Conservation (phyloP, 345 rosid species). For the Eucalyptus cladocalyx region DNA sequence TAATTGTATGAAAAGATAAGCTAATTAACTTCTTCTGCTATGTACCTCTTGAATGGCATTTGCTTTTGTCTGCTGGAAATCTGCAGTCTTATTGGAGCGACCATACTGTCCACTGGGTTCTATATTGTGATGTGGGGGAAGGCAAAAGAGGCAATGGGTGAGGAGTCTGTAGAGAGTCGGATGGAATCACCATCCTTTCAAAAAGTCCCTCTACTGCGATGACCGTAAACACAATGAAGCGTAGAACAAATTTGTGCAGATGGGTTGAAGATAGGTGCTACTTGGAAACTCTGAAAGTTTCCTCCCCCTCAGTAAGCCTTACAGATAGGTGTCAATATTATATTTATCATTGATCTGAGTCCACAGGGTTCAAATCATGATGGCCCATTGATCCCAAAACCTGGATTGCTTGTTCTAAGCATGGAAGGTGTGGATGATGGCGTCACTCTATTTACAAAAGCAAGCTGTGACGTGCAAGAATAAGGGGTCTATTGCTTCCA, state of each 20-base stretch:
- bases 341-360: neutral
- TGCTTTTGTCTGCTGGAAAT: neutral
- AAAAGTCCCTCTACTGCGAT: conserved; percentile 3
- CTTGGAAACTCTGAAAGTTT: neutral
- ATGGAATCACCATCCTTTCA: neutral
- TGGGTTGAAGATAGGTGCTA: neutral
- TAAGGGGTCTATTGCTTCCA: neutral
- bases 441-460: neutral
- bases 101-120: conserved; percentile 16
- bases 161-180: neutral
- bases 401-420: neutral
- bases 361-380: neutral
- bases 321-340: neutral
- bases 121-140: conserved; percentile 28
- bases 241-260: neutral
- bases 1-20: too few species aligned
- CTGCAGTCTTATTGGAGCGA: conserved; percentile 14
- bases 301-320: neutral
- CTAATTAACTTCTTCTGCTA: neutral
- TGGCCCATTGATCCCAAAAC: neutral
- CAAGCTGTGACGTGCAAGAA: neutral
- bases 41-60: neutral
- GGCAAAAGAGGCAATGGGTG: conserved; percentile 5
- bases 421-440: neutral
- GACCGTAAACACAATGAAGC: neutral